Base-by-base conservation (phyloP, 306 rosid species). In the Vigna angularis region DNA sequence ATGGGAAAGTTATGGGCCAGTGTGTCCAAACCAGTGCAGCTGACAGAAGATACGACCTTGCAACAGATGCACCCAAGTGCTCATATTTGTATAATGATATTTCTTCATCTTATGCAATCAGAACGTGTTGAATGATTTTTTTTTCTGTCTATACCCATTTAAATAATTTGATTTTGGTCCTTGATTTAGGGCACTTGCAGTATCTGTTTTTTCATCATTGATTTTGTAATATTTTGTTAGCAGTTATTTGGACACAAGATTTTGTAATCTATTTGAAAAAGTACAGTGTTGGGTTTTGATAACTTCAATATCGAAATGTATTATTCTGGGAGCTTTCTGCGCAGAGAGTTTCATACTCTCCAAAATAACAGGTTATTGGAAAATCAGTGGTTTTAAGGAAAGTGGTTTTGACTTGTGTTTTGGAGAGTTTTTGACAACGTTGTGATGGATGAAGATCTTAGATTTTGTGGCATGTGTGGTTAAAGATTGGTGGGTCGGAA, bases 1-100 rank as follows among this genome's bases (percentile, higher is more conserved):
- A 13, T 36, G 56, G 16, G 26, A 38, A 77, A 32, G 17, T 75
- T 42, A 45, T 78, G 81, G 81, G 42, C 18, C 74, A 68, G 66
- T 22, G 75, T 50, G 77, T 44, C 9, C 32, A 34, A 22, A 62
- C 52, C 68, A 66, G 50, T 53, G 32, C 48, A 44, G 45, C 59
- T 32, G 70, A 67, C 80, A 76, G 1, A 49, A 40, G 28, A 38
- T 77, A 73, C 78, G 61, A 78, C 87, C 79, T 42, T 67, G 82
- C 56, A 22, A 38, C 10, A n/a, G 10, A 48, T 53, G 36, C 26
- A 34, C 65, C 64, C 44, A 78, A 72, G 11, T 69, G 2, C 68
- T 62, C 20, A 7, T 63, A 50, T 2, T 38, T 64, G 38, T 2
- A 22, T 53, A 55, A 24, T 49, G 12, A 30, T 26, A 56, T 68